Conservation (phyloP, 306 rosid species). For the Vigna radiata region DNA sequence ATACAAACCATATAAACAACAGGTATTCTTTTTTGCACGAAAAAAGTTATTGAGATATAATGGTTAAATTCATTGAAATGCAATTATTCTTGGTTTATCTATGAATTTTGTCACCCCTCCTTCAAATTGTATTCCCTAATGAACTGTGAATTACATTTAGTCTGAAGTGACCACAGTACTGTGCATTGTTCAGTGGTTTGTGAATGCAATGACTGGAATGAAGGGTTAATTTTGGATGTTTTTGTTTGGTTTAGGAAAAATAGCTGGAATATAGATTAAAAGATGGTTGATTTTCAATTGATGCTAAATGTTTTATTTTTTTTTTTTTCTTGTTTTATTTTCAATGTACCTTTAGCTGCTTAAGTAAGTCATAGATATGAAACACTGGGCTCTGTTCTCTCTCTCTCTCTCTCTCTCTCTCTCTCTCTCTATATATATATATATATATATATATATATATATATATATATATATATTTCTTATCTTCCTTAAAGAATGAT, state of each 20-base stretch:
- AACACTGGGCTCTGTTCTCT: neutral
- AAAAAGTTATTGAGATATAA: constrained; percentile 21
- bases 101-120: neutral
- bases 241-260: constrained; percentile 5
- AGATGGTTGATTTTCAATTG: neutral
- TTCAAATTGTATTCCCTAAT: neutral
- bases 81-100: constrained; percentile 4
- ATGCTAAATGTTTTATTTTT: neutral
- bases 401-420: no score
- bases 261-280: neutral
- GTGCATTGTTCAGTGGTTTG: constrained; percentile 3
- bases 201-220: neutral
- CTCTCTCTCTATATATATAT: no score
- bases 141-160: constrained; percentile 10
- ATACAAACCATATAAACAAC: neutral
- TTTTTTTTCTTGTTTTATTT: neutral
- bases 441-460: no score
- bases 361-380: constrained; percentile 6
- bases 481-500: constrained; percentile 1
- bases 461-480: neutral
- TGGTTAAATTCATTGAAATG: constrained; percentile 29
- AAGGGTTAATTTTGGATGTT: neutral
- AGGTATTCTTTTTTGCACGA: neutral
- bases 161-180: neutral
- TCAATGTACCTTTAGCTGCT: neutral